These are phyloP conservation scores for Fusarium sambucinum DNA, from an alignment of 2,329 filamentous ascomycete genomes.

Conservation along the genomic window DNA sequence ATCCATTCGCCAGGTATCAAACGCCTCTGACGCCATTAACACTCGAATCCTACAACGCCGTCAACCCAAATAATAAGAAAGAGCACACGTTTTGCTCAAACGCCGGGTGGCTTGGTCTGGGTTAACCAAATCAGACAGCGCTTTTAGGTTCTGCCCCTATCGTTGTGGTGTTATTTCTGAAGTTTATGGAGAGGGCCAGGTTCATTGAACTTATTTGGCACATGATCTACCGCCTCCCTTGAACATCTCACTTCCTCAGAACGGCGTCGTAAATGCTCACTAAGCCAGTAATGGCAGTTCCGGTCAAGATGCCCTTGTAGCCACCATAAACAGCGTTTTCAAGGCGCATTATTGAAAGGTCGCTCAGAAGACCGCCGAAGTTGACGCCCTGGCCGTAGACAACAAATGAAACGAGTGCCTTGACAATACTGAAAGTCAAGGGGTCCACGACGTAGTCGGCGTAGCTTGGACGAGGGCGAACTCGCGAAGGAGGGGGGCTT, in stretches of 20 bases:
- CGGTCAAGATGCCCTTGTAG: slow-evolving; percentile 76
- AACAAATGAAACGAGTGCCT: slow-evolving; percentile 83
- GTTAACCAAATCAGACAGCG: slow-evolving; percentile 6
- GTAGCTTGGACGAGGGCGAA: slow-evolving; percentile 55
- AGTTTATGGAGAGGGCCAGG: not conserved
- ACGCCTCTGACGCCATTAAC: slow-evolving; percentile 50
- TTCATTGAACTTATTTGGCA: not conserved
- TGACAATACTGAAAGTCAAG: slow-evolving; percentile 88
- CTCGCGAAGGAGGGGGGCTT: slow-evolving; percentile 57
- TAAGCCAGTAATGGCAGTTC: slow-evolving; percentile 74
- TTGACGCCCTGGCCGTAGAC: slow-evolving; percentile 78
- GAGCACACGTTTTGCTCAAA: slow-evolving; percentile 18
- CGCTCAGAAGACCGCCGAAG: slow-evolving; percentile 71
- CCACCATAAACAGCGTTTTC: slow-evolving; percentile 77
- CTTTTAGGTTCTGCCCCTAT: slow-evolving; percentile 2
- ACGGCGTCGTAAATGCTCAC: slow-evolving; percentile 83
- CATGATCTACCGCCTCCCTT: not conserved
- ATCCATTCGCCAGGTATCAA: slow-evolving; percentile 48
- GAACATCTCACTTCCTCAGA: slow-evolving; percentile 70
- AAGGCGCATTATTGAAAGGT: slow-evolving; percentile 71
- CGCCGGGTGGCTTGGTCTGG: slow-evolving; percentile 10
- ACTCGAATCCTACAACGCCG: slow-evolving; percentile 50
- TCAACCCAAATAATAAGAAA: slow-evolving; percentile 37
- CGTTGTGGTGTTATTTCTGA: slow-evolving; percentile 7
- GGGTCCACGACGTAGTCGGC: slow-evolving; percentile 79